phyloP scores from a whole-genome alignment of 208 protist species.

The Tritrichomonas musculus region DNA sequence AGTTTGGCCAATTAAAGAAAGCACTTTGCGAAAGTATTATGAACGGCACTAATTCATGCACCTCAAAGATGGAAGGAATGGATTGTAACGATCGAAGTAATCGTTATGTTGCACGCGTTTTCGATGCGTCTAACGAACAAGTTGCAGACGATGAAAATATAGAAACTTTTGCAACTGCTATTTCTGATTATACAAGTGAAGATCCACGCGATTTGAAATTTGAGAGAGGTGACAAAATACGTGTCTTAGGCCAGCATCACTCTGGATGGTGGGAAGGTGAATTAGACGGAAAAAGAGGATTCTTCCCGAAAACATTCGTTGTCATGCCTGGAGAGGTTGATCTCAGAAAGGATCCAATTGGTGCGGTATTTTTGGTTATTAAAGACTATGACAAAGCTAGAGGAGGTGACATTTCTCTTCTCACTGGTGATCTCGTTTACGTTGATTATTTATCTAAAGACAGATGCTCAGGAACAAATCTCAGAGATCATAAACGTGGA shows the following conservation, averaged over 20 bases:
- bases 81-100: neutral
- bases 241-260: neutral
- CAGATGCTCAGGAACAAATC: neutral
- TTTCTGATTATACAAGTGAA: neutral
- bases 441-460: neutral
- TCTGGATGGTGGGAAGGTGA: slow-evolving; percentile 26
- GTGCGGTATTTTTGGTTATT: neutral
- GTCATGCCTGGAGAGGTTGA: neutral
- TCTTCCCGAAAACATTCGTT: slow-evolving; percentile 23
- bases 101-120: neutral
- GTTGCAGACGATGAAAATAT: neutral
- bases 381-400: neutral
- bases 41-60: neutral
- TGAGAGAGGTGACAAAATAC: neutral
- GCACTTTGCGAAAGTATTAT: neutral
- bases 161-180: neutral
- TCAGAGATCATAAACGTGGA: slow-evolving; percentile 17
- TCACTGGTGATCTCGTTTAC: slow-evolving; percentile 15
- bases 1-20: neutral
- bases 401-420: neutral
- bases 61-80: neutral
- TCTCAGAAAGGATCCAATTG: neutral
- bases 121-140: neutral
- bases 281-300: neutral
- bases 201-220: neutral